Evolutionary conservation across 371 early-diverging fungal genomes (phyloP), one percentile per base, ranked within the genome.

Genomic region (Mucor saturninus): DNA sequence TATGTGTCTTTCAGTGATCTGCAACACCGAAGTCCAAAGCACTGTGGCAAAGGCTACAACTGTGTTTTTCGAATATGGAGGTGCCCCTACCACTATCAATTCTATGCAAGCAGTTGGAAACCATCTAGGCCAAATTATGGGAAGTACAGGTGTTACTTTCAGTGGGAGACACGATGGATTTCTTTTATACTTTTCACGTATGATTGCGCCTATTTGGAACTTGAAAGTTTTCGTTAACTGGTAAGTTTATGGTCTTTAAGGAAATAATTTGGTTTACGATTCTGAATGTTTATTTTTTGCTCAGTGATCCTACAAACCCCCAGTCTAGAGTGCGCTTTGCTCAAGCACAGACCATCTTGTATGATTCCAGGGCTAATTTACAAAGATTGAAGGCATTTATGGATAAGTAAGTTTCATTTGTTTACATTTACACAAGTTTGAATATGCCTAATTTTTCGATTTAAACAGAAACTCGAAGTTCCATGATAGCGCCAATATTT

Each of bases 101-200:
- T 50, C 66, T 55, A 26, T 42, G 1, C 58, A 65, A 49, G n/a
- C 45, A 3, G 43, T 54, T 4, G 52, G 60, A 14, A 61, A 48
- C 61, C 63, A 56, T 40, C 45, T 58, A 32, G 72, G 70, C 28
- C 74, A 63, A 58, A 79, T 71, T 49, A 77, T 48, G 72, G 83
- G 87, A 0, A 63, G 83, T 38, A 65, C 80, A 0, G 68, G 80
- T 9, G 72, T 83, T 0, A 76, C 62, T 21, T 84, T 72, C 52
- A 91, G 92, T 59, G 89, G 87, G 21, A 78, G 80, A 15, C 92
- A 94, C 65, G 86, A 93, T 65, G 95, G 92, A 11, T 75, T 95
- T 51, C 86, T 83, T 5, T 72, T 93, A n/a, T 93, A 89, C 65
- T 69, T 96, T 62, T 80, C 89, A 2, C 87, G 95, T 7, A 55